These are phyloP conservation scores for Crepidotus variabilis DNA, from an alignment of 768 basidiomycete species.

Conservation along the genomic window DNA sequence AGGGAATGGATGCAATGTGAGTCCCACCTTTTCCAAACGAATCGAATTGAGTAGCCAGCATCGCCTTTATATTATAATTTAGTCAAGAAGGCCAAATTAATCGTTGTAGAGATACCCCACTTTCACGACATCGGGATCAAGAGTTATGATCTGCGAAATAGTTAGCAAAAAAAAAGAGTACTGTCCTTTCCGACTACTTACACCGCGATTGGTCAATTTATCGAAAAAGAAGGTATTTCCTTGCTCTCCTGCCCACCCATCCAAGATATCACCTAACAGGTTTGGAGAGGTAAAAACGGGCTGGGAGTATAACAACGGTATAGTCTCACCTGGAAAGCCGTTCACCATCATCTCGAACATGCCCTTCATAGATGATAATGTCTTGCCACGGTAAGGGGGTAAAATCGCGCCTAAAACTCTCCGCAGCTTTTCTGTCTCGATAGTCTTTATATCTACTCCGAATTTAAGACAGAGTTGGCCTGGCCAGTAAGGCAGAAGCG, in stretches of 20 bases:
- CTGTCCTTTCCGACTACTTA: constrained; percentile 9
- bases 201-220: constrained; percentile 27
- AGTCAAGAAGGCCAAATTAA: neutral
- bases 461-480: neutral
- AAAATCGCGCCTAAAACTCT: neutral
- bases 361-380: constrained; percentile 10
- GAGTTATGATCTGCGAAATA: constrained; percentile 31
- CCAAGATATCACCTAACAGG: constrained; percentile 20
- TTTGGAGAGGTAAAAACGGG: neutral
- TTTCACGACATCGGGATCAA: constrained; percentile 47
- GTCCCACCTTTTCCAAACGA: constrained; percentile 39
- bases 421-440: neutral
- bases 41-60: constrained; percentile 48
- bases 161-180: neutral
- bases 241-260: constrained; percentile 22
- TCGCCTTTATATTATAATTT: constrained; percentile 20
- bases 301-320: neutral
- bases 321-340: constrained; percentile 29
- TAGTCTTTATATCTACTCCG: neutral
- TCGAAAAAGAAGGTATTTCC: constrained; percentile 28
- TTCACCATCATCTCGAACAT: constrained; percentile 11
- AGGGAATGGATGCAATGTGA: neutral
- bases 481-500: neutral
- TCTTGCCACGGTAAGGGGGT: constrained; percentile 12
- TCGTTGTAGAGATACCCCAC: constrained; percentile 8